Base-by-base conservation (phyloP, 192 early-diverging fungal genomes). In the Lobosporangium transversale region DNA sequence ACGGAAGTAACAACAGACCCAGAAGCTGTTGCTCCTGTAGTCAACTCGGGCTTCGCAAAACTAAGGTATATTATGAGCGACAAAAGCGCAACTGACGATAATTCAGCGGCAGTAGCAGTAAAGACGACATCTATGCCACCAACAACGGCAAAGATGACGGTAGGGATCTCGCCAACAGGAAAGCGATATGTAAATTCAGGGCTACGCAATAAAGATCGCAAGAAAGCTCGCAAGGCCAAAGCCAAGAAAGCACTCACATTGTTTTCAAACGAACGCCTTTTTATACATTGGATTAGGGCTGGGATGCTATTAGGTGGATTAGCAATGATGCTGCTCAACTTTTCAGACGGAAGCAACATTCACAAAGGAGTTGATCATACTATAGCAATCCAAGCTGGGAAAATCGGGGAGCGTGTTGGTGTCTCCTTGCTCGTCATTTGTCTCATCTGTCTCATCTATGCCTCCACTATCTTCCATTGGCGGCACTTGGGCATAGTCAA, bases 261-360 rank as follows among this genome's bases (percentile, higher is more conserved):
- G 31, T 76, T 76, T 43, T 76, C 71, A 8, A 76, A 76, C 44
- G 71, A 76, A 50, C 63, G 71, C 2, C 66, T 64, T 0, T 76
- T 76, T 35, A 48, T 66, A 7, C 71, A 76, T 33, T 76, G 71
- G 71, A 66, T 76, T 51, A 76, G 66, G 58, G 66, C 66, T 66
- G 64, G 63, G 5, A 66, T 76, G 58, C 53, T 76, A 0, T 30
- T 76, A 0, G 71, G 71, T 0, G 35, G 52, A 1, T 21, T 76
- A 10, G 71, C 71, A 6, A 62, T 76, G 64, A 66, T 37, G 1
- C 33, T 76, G 8, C 53, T 76, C 21, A 76, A 76, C 43, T 76
- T 76, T 51, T 52, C 70, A 1, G 58, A 27, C 15, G 53, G 48
- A 24, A 40, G 35, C 4, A 29, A 26, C 4, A 15, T 24, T 0